Evolutionary conservation across 768 basidiomycete species (phyloP).

Genomic region (Peribolospora kevripleyi): DNA sequence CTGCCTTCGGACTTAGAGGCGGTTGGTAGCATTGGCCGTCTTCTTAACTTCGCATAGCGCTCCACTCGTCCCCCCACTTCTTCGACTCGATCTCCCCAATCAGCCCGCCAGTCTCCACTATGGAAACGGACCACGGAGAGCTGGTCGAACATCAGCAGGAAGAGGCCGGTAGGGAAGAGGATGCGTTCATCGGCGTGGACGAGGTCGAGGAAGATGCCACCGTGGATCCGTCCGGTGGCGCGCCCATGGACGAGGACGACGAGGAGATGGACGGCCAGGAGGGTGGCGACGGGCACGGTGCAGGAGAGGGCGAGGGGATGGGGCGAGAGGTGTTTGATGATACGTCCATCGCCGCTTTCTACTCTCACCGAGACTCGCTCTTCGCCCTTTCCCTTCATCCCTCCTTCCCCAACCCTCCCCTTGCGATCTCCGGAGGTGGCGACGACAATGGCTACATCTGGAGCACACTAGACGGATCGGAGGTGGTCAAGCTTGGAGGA

Average conservation of each 20-base stretch:
- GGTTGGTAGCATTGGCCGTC: too few relatives aligned
- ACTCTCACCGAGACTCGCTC: slow-evolving; percentile 43
- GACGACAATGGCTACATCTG: slow-evolving; percentile 88
- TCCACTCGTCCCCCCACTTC: too few relatives aligned
- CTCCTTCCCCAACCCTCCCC: slow-evolving; percentile 31
- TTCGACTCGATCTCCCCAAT: too few relatives aligned
- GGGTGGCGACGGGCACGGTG: slow-evolving; percentile 46
- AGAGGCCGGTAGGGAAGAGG: too few relatives aligned
- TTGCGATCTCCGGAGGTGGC: slow-evolving; percentile 81
- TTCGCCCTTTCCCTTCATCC: slow-evolving; percentile 72
- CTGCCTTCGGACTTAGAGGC: too few relatives aligned
- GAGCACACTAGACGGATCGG: slow-evolving; percentile 57
- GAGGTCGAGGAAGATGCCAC: too few relatives aligned
- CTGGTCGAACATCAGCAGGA: too few relatives aligned
- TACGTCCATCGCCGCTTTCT: slow-evolving; percentile 19
- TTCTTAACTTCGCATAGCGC: too few relatives aligned
- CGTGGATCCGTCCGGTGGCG: slow-evolving; percentile 2
- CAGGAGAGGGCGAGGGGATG: slow-evolving; percentile 23
- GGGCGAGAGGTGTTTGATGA: slow-evolving; percentile 8
- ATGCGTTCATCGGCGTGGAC: too few relatives aligned
- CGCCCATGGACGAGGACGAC: slow-evolving; percentile 13
- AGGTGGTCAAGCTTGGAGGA: slow-evolving; percentile 62
- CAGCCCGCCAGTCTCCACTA: too few relatives aligned
- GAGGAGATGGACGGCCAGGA: slow-evolving; percentile 7
- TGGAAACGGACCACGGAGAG: too few relatives aligned